phyloP scores from a whole-genome alignment of 2,329 filamentous ascomycete species.

The Aspergillus persii region DNA sequence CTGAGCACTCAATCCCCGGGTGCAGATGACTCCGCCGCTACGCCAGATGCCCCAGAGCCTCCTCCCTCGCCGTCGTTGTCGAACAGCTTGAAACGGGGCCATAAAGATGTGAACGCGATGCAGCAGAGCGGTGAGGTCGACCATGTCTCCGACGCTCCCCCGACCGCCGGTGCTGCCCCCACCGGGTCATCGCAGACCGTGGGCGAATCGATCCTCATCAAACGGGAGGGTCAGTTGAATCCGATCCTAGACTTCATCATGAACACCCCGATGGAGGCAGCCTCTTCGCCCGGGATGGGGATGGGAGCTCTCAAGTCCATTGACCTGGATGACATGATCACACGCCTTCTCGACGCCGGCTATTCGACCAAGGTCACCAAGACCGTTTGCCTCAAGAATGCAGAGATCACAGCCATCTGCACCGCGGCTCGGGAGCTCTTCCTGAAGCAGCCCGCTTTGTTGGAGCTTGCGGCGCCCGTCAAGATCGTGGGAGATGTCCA shows the following conservation, averaged over 20 bases:
- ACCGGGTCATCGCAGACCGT: constrained; percentile 63
- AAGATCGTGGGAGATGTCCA: constrained; percentile 98
- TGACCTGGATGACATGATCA: constrained; percentile 96
- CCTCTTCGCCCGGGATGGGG: constrained; percentile 62
- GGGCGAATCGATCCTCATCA: constrained; percentile 85
- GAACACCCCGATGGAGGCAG: constrained; percentile 40
- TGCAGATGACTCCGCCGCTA: constrained; percentile 48
- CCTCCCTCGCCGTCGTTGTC: constrained; percentile 89
- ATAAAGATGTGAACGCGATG: constrained; percentile 75
- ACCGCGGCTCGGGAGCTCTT: constrained; percentile 84
- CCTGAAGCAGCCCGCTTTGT: constrained; percentile 82
- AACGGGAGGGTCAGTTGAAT: constrained; percentile 69
- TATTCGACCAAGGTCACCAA: constrained; percentile 98
- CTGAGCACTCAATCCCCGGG: constrained; percentile 32
- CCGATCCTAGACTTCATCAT: constrained; percentile 58
- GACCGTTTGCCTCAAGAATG: constrained; percentile 94
- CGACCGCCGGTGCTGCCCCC: constrained; percentile 60
- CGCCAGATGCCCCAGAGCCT: constrained; percentile 53
- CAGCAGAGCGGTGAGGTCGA: constrained; percentile 89
- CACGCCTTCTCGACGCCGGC: constrained; percentile 85
- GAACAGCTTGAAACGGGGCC: constrained; percentile 67
- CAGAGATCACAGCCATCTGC: constrained; percentile 93
- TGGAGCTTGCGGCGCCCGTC: constrained; percentile 90
- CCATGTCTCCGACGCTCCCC: constrained; percentile 87
- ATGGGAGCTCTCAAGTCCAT: constrained; percentile 90